Conservation (phyloP, 352 stramenopile genomes). For the Lagenidium giganteum region DNA sequence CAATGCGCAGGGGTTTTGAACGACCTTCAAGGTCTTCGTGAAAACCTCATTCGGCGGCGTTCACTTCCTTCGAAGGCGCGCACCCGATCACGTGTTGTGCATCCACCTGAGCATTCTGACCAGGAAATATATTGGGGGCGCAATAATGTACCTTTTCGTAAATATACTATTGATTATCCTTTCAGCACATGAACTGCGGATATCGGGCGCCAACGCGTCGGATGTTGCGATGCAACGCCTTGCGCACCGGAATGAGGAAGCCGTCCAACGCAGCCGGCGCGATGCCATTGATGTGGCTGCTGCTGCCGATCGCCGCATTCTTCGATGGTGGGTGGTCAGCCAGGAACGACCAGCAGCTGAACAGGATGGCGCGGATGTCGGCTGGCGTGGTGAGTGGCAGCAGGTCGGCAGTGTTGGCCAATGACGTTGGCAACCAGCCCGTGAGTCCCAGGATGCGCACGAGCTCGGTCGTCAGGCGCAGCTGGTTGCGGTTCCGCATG, state of each 20-base stretch:
- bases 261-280: conserved; percentile 75
- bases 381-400: conserved; percentile 58
- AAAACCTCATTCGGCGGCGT: no score
- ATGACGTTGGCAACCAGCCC: conserved; percentile 49
- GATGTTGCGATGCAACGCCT: conserved; percentile 76
- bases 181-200: conserved; percentile 66
- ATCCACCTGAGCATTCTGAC: no score
- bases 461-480: conserved; percentile 59
- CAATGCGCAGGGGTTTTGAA: no score
- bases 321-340: conserved; percentile 55
- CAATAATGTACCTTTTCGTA: background rate
- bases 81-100: no score
- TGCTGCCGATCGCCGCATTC: conserved; percentile 8
- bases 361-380: conserved; percentile 74
- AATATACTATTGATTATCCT: background rate
- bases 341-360: conserved; percentile 83
- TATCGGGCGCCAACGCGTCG: conserved; percentile 68
- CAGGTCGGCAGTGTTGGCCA: conserved; percentile 50
- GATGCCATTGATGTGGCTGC: conserved; percentile 28
- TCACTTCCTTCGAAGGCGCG: no score
- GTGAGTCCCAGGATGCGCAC: conserved; percentile 52
- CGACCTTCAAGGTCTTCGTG: no score
- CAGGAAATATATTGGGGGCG: no score
- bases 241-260: conserved; percentile 72
- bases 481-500: conserved; percentile 70